These are phyloP conservation scores for Oenanthe sinensis DNA, from an alignment of 129 eudicot species.

Conservation along the genomic window DNA sequence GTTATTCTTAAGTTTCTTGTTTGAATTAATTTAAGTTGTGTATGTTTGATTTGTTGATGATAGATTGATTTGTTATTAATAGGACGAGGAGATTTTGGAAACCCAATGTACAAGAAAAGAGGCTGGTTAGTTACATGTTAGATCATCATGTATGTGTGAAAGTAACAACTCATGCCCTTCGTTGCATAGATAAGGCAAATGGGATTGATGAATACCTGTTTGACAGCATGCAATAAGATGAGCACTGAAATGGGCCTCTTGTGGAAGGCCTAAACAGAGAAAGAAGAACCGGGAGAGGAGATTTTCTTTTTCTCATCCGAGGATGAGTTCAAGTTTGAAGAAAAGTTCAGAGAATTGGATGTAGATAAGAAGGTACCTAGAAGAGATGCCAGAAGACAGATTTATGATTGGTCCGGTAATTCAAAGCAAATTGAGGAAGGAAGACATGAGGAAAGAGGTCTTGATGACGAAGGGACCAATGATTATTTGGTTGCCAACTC, in stretches of 20 bases:
- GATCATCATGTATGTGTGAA: slow-evolving; percentile 84
- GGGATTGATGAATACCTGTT: slow-evolving; percentile 89
- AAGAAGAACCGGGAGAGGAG: slow-evolving; percentile 71
- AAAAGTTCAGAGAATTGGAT: slow-evolving; percentile 52
- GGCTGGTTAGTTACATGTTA: slow-evolving; percentile 74
- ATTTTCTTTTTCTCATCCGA: slow-evolving; percentile 72
- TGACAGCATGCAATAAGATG: slow-evolving; percentile 87
- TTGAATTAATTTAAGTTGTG: not conserved
- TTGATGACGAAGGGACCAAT: slow-evolving; percentile 23
- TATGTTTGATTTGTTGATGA: slow-evolving; percentile 9
- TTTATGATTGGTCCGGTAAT: slow-evolving; percentile 43
- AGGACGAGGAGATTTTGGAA: slow-evolving; percentile 87
- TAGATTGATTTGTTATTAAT: slow-evolving; percentile 16
- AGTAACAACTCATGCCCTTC: slow-evolving; percentile 85
- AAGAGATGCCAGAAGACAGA: slow-evolving; percentile 51
- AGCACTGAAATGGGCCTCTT: slow-evolving; percentile 81
- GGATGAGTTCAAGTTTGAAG: slow-evolving; percentile 70
- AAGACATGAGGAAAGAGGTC: slow-evolving; percentile 21
- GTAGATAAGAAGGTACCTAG: slow-evolving; percentile 43
- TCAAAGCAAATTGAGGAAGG: slow-evolving; percentile 22
- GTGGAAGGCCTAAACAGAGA: slow-evolving; percentile 88
- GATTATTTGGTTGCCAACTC: slow-evolving; percentile 33
- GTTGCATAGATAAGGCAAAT: slow-evolving; percentile 98
- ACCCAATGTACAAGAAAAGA: slow-evolving; percentile 83
- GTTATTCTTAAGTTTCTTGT: not conserved